Percentiles rank a stretch among this genome's conserved stretches.
These are phyloP conservation scores for Naegleria gruberi DNA, from an alignment of 208 protist species.

Conservation along the genomic window DNA sequence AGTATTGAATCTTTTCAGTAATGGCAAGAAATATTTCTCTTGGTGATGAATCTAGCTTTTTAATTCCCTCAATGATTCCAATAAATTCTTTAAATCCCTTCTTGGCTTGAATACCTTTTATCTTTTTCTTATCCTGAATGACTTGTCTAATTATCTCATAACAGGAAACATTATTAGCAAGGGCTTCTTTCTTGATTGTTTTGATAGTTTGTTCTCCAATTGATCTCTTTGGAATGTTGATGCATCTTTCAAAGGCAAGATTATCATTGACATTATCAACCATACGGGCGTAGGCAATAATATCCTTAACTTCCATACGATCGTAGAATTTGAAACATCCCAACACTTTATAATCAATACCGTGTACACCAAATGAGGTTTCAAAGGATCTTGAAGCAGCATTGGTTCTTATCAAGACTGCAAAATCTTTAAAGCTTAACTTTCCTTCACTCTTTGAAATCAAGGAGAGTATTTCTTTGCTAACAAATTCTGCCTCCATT, in stretches of 20 bases:
- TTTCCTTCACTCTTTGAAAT: background rate
- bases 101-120: background rate
- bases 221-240: background rate
- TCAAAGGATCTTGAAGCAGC: background rate
- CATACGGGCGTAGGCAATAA: background rate
- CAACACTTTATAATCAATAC: background rate
- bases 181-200: background rate
- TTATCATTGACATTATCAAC: background rate
- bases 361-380: background rate
- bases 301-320: conserved; percentile 5
- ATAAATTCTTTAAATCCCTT: conserved; percentile 2
- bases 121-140: background rate
- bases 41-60: background rate
- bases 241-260: background rate
- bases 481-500: background rate
- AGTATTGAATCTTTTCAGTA: background rate
- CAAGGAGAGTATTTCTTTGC: background rate
- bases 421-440: background rate
- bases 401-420: background rate
- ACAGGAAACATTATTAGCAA: background rate
- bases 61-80: background rate
- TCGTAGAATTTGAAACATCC: background rate
- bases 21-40: background rate
- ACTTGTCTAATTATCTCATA: background rate
- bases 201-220: background rate